Base-by-base conservation (phyloP, 2,329 filamentous ascomycete genomes). In the Aspergillus quadricinctus region DNA sequence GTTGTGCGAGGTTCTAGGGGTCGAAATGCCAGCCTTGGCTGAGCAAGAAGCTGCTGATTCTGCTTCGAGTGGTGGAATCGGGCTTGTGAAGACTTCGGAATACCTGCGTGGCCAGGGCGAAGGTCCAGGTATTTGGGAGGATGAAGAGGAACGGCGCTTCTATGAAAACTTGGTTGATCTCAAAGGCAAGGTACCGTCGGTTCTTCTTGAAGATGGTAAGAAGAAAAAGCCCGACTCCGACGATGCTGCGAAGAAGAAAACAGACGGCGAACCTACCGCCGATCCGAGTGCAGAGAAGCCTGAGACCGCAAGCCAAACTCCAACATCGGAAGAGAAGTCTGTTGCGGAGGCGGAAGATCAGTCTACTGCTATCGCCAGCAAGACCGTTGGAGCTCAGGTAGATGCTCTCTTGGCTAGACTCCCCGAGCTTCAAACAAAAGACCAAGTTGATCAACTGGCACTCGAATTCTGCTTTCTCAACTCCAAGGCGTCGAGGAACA, bases 401-500 rank as follows among this genome's bases (percentile, higher is more conserved):
- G 95, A 99, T 72, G 89, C 91, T 17, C 80, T 99, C 41, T 80
- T 99, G 29, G 83, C 91, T 23, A 87, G 91, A 23, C 81, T 99
- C n/a, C 92, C 92, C 0, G 93, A 97, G 59, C 79, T 99, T 52
- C 93, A 90, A 40, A 93, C 84, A 68, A 97, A 97, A 69, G 95
- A 99, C 51, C 80, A 86, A 51, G 90, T 97, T 54, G 94, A 99
- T 69, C 88, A 97, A 71, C 87, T 90, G 49, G 94, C 95, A 7
- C 88, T 97, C 59, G 93, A 97, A 68, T 99, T 99, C 70, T 97
- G 94, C 76, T 99, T 97, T 68, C 80, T 99, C 57, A 99, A 99
- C 72, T 99, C 94, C 1, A 99, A 99, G 70, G 94, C 94, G 9
- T 99, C 95, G 0, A 87, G 95, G 31, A 99, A 99, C 72, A 85